phyloP scores from a whole-genome alignment of 2,329 filamentous ascomycete species.

The Paraconiothyrium sp. region DNA sequence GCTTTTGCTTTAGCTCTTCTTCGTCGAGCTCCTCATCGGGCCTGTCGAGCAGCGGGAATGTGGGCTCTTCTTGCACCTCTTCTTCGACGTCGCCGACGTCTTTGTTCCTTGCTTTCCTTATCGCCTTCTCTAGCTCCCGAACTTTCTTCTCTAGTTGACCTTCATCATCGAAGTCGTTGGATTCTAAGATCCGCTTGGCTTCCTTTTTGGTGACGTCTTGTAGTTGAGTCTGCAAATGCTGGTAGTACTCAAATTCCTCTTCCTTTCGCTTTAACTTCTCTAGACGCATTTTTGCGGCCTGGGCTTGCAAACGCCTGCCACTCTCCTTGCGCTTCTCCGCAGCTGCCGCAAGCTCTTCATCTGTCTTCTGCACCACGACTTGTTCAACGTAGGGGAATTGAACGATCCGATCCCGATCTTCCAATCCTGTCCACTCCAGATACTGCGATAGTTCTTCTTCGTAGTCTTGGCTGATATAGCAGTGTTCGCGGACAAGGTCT shows the following conservation, averaged over 20 bases:
- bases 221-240: constrained; percentile 78
- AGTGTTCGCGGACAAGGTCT: constrained; percentile 85
- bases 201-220: constrained; percentile 86
- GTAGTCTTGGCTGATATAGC: constrained; percentile 87
- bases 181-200: constrained; percentile 82
- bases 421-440: constrained; percentile 90
- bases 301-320: constrained; percentile 88
- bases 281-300: constrained; percentile 95
- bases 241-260: constrained; percentile 93
- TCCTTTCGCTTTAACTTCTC: constrained; percentile 97
- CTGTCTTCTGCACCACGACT: constrained; percentile 86
- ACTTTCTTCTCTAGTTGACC: constrained; percentile 83
- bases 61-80: constrained; percentile 79
- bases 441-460: constrained; percentile 78
- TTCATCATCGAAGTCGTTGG: constrained; percentile 93
- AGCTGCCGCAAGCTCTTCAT: constrained; percentile 89
- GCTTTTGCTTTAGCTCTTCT: constrained; percentile 88
- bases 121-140: constrained; percentile 88
- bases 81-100: constrained; percentile 86
- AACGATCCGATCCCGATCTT: constrained; percentile 86
- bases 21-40: constrained; percentile 95
- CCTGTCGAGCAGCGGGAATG: constrained; percentile 87
- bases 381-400: constrained; percentile 96
- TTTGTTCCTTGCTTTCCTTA: constrained; percentile 90
- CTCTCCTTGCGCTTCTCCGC: constrained; percentile 96